Evolutionary conservation across 441 rosid species (phyloP).

Genomic region (Eruca vesicaria): DNA sequence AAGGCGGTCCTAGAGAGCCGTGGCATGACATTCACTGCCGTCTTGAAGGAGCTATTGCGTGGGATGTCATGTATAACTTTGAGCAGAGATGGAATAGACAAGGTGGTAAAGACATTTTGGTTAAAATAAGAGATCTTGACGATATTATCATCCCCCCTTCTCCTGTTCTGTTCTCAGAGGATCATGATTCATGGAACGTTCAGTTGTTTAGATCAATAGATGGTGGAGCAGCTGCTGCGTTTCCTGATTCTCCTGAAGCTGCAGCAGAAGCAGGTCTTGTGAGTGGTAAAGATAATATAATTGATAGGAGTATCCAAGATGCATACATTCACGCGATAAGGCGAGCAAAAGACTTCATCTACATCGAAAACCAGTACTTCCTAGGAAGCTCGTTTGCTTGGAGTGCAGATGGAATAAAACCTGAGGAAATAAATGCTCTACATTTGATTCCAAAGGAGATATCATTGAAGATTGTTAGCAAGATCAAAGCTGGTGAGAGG

Average conservation of each 20-base stretch:
- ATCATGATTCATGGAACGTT: slow-evolving; percentile 78
- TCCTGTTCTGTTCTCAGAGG: slow-evolving; percentile 70
- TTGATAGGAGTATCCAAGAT: slow-evolving; percentile 91
- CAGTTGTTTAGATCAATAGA: slow-evolving; percentile 91
- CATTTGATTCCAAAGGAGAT: slow-evolving; percentile 91
- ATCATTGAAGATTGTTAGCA: slow-evolving; percentile 85
- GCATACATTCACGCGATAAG: slow-evolving; percentile 85
- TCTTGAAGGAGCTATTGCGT: slow-evolving; percentile 90
- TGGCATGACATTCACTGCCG: slow-evolving; percentile 96
- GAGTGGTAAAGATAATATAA: slow-evolving; percentile 91
- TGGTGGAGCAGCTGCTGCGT: slow-evolving; percentile 95
- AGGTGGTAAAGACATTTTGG: slow-evolving; percentile 78
- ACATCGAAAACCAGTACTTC: slow-evolving; percentile 88
- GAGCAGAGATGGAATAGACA: slow-evolving; percentile 94
- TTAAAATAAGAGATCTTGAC: slow-evolving; percentile 71
- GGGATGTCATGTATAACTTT: slow-evolving; percentile 89
- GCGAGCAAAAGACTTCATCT: slow-evolving; percentile 81
- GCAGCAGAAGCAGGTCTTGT: slow-evolving; percentile 88
- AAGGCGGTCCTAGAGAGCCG: slow-evolving; percentile 97
- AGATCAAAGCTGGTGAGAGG: slow-evolving; percentile 79
- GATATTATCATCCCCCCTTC: slow-evolving; percentile 79
- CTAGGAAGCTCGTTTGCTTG: slow-evolving; percentile 87
- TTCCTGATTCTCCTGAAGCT: slow-evolving; percentile 88
- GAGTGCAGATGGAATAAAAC: slow-evolving; percentile 77
- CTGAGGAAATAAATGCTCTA: slow-evolving; percentile 75